A percentile compares a stretch with the other conserved stretches of the same genome.
These are phyloP conservation scores for Quercus ilex DNA, from an alignment of 306 rosid species.

Conservation along the genomic window DNA sequence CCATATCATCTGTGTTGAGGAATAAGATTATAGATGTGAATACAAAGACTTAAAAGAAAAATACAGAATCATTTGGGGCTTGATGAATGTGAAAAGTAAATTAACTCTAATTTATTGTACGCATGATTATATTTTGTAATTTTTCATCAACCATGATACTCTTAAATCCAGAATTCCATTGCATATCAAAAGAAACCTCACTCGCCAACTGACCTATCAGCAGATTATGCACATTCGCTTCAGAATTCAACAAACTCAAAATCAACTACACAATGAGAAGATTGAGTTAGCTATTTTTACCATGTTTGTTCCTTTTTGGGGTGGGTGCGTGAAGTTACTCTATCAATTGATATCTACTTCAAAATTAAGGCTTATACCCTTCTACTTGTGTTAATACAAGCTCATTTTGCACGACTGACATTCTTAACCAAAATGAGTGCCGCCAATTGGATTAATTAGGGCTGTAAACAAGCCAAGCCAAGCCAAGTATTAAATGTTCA, in stretches of 20 bases:
- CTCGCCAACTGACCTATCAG: constrained; percentile 1
- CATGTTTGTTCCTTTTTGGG: neutral
- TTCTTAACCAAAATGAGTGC: constrained; percentile 17
- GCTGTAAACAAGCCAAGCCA: too few species aligned
- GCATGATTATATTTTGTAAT: neutral
- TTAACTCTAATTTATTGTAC: constrained; percentile 2
- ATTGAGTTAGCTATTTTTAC: neutral
- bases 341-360: constrained; percentile 3
- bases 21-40: constrained; percentile 22
- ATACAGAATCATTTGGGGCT: neutral
- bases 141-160: neutral
- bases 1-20: constrained; percentile 85
- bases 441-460: neutral
- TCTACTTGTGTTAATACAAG: neutral
- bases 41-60: constrained; percentile 2
- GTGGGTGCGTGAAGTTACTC: neutral
- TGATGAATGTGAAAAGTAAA: neutral
- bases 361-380: neutral
- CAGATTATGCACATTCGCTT: constrained; percentile 4
- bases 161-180: constrained; percentile 4
- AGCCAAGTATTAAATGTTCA: too few species aligned
- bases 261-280: constrained; percentile 12
- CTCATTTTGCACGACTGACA: neutral
- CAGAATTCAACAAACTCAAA: constrained; percentile 12
- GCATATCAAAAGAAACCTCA: neutral